Base-by-base conservation (phyloP, 176 grass and related monocot genomes). In the Cenchrus purpureus region DNA sequence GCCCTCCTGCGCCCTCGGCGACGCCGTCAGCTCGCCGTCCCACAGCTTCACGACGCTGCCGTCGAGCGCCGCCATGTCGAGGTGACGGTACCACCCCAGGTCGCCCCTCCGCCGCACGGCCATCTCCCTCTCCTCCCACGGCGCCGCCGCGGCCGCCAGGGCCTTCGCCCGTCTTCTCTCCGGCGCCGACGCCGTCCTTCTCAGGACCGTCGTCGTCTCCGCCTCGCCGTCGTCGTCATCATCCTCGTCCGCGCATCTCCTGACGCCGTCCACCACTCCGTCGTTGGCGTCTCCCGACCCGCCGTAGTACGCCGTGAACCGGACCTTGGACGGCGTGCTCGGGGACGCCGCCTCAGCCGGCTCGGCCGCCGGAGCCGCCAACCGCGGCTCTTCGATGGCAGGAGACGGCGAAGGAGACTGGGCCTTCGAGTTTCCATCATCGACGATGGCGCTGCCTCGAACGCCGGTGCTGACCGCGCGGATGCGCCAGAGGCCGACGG, bases 261-360 rank as follows among this genome's bases (percentile, higher is more conserved):
- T 78, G 29, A 75, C 74, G 78, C 44, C 80, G 4, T 84, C 81
- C 52, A 81, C 69, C 0, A 75, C 12, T 9, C 85, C 89, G 0
- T 79, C 32, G 1, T 87, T 28, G 3, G 57, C 32, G 72, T 20
- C 48, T 20, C 25, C 79, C 20, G 73, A 17, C 0, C 17, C 84
- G 40, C 65, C 85, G 90, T 92, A 95, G 93, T 86, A 95, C 34
- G 86, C 86, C 46, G 79, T 90, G 90, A 90, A 95, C 4, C 88
- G 88, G 15, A 85, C 60, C 86, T 92, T 95, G 66, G 71, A 85
- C 5, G 90, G 78, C 73, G 67, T 65, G 78, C 29, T 32, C 11
- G 29, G 22, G 49, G 76, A 61, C 40, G 34, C n/a, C 62, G 9
- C 49, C 9, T 20, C 44, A 1, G 25, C 13, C 3, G 37, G 12